Conservation (phyloP, 441 rosid species). For the Erysimum pusillum region DNA sequence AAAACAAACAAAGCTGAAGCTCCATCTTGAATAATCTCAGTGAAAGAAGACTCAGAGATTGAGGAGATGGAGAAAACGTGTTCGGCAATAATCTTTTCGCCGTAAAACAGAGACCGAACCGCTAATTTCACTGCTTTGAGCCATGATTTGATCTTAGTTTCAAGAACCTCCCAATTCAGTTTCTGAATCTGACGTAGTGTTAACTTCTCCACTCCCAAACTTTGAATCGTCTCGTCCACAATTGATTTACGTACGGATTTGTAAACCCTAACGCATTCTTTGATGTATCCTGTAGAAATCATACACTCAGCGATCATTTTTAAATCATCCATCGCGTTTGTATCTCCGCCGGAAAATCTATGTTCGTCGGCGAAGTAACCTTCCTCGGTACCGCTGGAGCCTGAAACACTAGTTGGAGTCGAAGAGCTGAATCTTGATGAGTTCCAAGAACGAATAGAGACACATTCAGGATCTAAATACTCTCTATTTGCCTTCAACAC, state of each 20-base stretch:
- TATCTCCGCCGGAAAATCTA: conserved; percentile 50
- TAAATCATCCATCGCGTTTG: conserved; percentile 60
- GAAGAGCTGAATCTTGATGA: conserved; percentile 65
- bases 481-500: conserved; percentile 70
- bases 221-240: conserved; percentile 70
- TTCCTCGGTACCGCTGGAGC: conserved; percentile 34
- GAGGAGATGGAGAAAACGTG: conserved; percentile 63
- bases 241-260: conserved; percentile 71
- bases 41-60: conserved; percentile 69
- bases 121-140: conserved; percentile 53
- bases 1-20: conserved; percentile 65
- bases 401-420: conserved; percentile 49
- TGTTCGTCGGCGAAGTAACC: conserved; percentile 55
- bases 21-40: conserved; percentile 69
- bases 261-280: conserved; percentile 66
- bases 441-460: conserved; percentile 60
- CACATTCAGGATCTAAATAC: conserved; percentile 64
- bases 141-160: conserved; percentile 69
- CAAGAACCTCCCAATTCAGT: conserved; percentile 71
- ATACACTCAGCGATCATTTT: conserved; percentile 81
- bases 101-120: conserved; percentile 61
- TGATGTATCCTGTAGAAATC: conserved; percentile 76
- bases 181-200: conserved; percentile 60
- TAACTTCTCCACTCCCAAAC: conserved; percentile 54
- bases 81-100: conserved; percentile 79